phyloP scores from a whole-genome alignment of 2,329 filamentous ascomycete genomes.

The Decorospora gaudefroyi region DNA sequence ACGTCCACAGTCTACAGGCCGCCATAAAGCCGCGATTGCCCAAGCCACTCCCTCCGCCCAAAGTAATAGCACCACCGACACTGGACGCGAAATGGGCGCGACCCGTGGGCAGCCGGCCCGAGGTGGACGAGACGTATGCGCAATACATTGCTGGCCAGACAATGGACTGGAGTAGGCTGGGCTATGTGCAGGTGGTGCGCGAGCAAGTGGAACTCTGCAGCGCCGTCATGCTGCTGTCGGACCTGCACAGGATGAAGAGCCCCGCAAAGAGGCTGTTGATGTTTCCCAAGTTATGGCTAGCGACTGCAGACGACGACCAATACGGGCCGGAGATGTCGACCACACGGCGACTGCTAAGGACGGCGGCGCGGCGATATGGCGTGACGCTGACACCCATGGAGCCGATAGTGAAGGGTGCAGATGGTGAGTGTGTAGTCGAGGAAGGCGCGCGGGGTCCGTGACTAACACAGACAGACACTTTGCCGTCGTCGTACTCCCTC shows the following conservation, averaged over 20 bases:
- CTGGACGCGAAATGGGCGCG: conserved; percentile 47
- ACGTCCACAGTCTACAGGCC: conserved; percentile 73
- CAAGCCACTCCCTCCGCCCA: conserved; percentile 43
- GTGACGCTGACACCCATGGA: conserved; percentile 53
- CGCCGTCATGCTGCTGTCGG: conserved; percentile 56
- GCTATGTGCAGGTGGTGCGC: conserved; percentile 54
- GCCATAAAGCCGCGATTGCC: conserved; percentile 65
- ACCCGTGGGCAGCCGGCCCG: conserved; percentile 34
- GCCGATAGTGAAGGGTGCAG: conserved; percentile 44
- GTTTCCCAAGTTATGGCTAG: conserved; percentile 51
- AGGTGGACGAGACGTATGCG: conserved; percentile 37
- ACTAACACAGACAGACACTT: conserved; percentile 27
- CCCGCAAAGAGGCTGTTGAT: conserved; percentile 53
- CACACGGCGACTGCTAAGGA: conserved; percentile 51
- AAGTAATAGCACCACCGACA: conserved; percentile 42
- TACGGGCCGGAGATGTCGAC: conserved; percentile 52
- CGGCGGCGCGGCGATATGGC: conserved; percentile 53
- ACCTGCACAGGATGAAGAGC: conserved; percentile 52
- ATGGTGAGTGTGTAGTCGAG: conserved; percentile 26
- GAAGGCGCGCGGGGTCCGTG: background rate
- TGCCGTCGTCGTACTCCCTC: conserved; percentile 50
- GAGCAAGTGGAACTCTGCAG: conserved; percentile 55
- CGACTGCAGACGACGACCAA: conserved; percentile 42
- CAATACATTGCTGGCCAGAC: conserved; percentile 42
- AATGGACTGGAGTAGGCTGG: conserved; percentile 53